These are phyloP conservation scores for Hygrocybe coccinea DNA, from an alignment of 768 basidiomycete species.

Conservation along the genomic window DNA sequence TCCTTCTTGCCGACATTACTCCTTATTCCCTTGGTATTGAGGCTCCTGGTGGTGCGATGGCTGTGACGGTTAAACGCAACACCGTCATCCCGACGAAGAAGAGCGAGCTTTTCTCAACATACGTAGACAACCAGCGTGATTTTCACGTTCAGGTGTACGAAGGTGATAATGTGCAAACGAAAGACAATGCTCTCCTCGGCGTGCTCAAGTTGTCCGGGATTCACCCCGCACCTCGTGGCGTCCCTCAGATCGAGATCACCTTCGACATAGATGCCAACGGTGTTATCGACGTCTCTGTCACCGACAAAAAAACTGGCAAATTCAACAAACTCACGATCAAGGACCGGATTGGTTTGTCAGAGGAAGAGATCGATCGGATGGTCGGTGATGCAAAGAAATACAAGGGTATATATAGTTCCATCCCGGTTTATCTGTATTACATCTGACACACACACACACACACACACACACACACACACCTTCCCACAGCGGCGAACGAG, in stretches of 20 bases:
- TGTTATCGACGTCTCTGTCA: conserved; percentile 69
- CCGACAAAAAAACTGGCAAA: conserved; percentile 76
- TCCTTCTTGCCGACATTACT: conserved; percentile 45
- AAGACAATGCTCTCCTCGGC: conserved; percentile 79
- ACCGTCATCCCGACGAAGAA: too few species aligned
- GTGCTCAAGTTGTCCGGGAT: conserved; percentile 78
- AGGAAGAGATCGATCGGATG: conserved; percentile 1
- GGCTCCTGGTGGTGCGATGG: too few species aligned
- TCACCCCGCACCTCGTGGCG: conserved; percentile 75
- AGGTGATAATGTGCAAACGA: conserved; percentile 75
- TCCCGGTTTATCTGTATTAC: too few species aligned
- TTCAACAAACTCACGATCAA: conserved; percentile 65
- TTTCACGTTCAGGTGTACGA: conserved; percentile 78
- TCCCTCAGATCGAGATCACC: conserved; percentile 77
- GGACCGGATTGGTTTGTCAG: conserved; percentile 41
- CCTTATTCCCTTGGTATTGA: too few species aligned
- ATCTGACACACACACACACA: too few species aligned
- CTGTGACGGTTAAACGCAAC: too few species aligned
- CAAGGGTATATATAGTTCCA: too few species aligned
- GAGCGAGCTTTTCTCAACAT: conserved; percentile 56
- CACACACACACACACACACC: too few species aligned
- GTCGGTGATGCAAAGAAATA: too few species aligned
- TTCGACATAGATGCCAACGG: conserved; percentile 79
- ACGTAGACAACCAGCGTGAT: conserved; percentile 78
- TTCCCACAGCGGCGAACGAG: too few species aligned